phyloP scores from a whole-genome alignment of 2,329 filamentous ascomycete genomes.

The Ceratocystis albifundus region DNA sequence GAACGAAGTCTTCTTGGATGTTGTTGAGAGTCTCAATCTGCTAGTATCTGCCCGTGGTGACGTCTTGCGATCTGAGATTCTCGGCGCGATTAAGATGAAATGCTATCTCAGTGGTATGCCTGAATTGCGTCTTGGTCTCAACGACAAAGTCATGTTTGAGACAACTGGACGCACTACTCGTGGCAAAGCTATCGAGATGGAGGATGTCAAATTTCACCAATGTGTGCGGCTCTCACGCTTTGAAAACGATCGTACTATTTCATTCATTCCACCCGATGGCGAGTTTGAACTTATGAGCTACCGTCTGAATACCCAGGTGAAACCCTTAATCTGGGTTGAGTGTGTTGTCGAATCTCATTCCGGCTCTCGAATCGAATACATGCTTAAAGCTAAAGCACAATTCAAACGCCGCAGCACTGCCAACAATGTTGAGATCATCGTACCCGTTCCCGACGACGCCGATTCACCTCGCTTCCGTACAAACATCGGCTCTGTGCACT shows the following conservation, averaged over 20 bases:
- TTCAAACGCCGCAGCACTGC: constrained; percentile 97
- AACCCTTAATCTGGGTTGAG: constrained; percentile 97
- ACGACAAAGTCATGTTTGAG: constrained; percentile 99
- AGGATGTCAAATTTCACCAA: constrained; percentile 99
- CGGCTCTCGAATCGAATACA: constrained; percentile 92
- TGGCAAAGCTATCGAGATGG: constrained; percentile 98
- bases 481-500: constrained; percentile 94
- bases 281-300: constrained; percentile 99
- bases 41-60: constrained; percentile 91
- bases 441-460: constrained; percentile 93
- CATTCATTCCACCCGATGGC: constrained; percentile 94
- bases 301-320: constrained; percentile 94
- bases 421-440: constrained; percentile 97
- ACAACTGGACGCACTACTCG: constrained; percentile 86
- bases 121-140: constrained; percentile 81
- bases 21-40: constrained; percentile 91
- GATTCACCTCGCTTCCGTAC: constrained; percentile 93
- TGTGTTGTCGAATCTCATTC: constrained; percentile 95
- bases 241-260: constrained; percentile 97
- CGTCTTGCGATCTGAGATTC: constrained; percentile 87
- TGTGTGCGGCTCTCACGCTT: constrained; percentile 92
- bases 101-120: constrained; percentile 98
- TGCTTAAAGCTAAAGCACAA: constrained; percentile 95
- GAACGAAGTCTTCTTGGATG: constrained; percentile 98
- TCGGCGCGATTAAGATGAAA: constrained; percentile 98